Evolutionary conservation across 176 grass and related monocot species (phyloP).

Genomic region (Musa troglodytarum): DNA sequence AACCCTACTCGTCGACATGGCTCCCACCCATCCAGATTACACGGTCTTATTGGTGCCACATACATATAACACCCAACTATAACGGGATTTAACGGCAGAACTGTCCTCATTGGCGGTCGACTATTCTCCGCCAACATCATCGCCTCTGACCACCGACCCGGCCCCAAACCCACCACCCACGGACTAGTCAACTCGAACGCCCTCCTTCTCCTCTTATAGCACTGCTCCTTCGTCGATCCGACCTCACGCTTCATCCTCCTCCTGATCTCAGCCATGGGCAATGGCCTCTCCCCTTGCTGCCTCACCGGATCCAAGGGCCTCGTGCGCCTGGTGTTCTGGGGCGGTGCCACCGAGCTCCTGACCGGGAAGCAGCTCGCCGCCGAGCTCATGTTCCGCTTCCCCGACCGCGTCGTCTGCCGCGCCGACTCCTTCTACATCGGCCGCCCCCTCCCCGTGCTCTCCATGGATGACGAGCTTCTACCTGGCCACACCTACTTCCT

Average conservation of each 20-base stretch:
- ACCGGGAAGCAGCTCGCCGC: constrained; percentile 17
- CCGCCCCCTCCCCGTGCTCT: constrained; percentile 34
- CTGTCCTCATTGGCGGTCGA: no score
- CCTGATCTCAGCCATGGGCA: neutral
- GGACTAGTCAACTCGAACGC: no score
- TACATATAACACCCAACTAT: no score
- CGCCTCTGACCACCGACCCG: no score
- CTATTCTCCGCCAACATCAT: no score
- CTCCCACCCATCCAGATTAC: no score
- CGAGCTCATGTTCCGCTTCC: constrained; percentile 52
- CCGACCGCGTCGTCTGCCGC: constrained; percentile 35
- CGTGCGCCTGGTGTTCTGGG: constrained; percentile 48
- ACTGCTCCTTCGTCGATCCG: no score
- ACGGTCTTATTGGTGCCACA: no score
- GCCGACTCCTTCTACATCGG: constrained; percentile 62
- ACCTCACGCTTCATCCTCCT: neutral
- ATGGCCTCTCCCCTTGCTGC: constrained; percentile 2
- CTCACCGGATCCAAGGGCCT: neutral
- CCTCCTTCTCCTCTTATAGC: no score
- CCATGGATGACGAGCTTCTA: constrained; percentile 43
- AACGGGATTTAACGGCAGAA: no score
- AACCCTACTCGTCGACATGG: no score
- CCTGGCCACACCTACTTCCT: constrained; percentile 47
- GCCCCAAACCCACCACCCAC: no score
- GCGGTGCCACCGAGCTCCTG: constrained; percentile 8